A percentile compares a stretch with the other conserved stretches of the same genome.
phyloP scores from a whole-genome alignment of 805 yeast genomes.

The Cyberlindnera maclurae region DNA sequence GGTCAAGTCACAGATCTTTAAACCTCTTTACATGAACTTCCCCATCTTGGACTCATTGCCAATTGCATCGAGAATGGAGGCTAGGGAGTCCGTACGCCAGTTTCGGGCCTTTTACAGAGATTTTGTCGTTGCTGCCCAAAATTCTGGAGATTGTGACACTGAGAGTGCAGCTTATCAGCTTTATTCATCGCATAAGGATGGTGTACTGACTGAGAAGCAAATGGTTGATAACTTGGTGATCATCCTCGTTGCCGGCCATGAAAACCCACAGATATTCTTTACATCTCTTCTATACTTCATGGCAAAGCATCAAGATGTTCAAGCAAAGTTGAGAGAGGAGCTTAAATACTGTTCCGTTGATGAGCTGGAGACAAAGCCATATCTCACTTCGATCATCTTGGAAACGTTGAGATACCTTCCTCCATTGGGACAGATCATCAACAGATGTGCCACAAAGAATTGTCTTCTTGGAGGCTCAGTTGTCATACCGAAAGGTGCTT shows the following conservation, averaged over 20 bases:
- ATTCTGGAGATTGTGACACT: slow-evolving; percentile 10
- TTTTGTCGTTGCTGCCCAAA: slow-evolving; percentile 28
- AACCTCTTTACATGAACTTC: slow-evolving; percentile 46
- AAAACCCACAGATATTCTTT: slow-evolving; percentile 49
- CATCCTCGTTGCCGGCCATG: slow-evolving; percentile 55
- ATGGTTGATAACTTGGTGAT: slow-evolving; percentile 48
- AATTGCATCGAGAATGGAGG: slow-evolving; percentile 38
- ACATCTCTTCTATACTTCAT: slow-evolving; percentile 40
- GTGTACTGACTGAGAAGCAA: slow-evolving; percentile 36
- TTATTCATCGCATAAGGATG: slow-evolving; percentile 31
- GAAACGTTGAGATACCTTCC: slow-evolving; percentile 47
- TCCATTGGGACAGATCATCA: slow-evolving; percentile 50
- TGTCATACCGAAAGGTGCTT: slow-evolving; percentile 40
- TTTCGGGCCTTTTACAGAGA: slow-evolving; percentile 33
- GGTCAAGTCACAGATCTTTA: slow-evolving; percentile 47
- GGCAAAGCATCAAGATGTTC: slow-evolving; percentile 34
- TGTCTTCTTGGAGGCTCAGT: slow-evolving; percentile 36
- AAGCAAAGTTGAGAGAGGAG: slow-evolving; percentile 25
- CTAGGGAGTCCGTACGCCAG: slow-evolving; percentile 34
- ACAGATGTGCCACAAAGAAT: slow-evolving; percentile 35
- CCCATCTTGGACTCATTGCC: slow-evolving; percentile 47
- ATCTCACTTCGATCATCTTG: slow-evolving; percentile 31
- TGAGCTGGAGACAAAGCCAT: slow-evolving; percentile 18
- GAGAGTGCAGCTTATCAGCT: slow-evolving; percentile 36
- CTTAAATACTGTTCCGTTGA: slow-evolving; percentile 3